These are phyloP conservation scores for Trichocladium uniseriatum DNA, from an alignment of 495 filamentous ascomycete genomes.

Conservation along the genomic window DNA sequence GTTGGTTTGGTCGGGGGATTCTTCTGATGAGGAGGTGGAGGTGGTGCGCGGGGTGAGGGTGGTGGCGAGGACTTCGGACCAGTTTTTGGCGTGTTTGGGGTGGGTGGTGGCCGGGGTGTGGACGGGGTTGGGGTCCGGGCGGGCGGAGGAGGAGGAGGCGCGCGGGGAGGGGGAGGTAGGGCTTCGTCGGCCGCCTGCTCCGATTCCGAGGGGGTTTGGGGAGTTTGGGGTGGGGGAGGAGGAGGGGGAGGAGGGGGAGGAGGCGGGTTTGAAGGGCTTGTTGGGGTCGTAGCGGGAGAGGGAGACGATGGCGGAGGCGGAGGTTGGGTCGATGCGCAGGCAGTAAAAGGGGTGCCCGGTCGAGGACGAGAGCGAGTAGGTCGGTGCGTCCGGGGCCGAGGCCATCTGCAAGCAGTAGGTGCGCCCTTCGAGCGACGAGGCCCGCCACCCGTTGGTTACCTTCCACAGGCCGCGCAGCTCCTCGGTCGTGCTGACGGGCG, in stretches of 20 bases:
- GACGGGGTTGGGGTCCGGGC: background rate
- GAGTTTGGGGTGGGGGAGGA: background rate
- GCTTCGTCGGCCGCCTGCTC: conserved; percentile 21
- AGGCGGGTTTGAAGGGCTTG: conserved; percentile 35
- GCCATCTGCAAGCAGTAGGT: conserved; percentile 43
- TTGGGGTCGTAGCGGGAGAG: conserved; percentile 45
- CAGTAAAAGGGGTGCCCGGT: conserved; percentile 43
- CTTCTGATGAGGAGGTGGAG: conserved; percentile 43
- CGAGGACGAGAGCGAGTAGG: conserved; percentile 42
- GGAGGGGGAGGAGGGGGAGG: conserved; percentile 10
- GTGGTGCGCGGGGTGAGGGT: conserved; percentile 42
- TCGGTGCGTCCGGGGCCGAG: conserved; percentile 38
- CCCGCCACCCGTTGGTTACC: conserved; percentile 47
- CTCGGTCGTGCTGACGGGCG: conserved; percentile 40
- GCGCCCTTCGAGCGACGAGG: conserved; percentile 39
- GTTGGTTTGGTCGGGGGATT: conserved; percentile 43
- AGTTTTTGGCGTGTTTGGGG: conserved; percentile 21
- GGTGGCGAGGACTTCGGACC: conserved; percentile 49
- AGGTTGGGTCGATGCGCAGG: conserved; percentile 45
- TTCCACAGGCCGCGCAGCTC: conserved; percentile 47
- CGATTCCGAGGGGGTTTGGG: background rate
- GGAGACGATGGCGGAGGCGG: conserved; percentile 43
- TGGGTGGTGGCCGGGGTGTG: conserved; percentile 9
- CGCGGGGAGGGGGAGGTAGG: conserved; percentile 25
- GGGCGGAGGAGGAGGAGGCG: conserved; percentile 16